Conservation (phyloP, 257 asterid species). For the Solanum piurae region DNA sequence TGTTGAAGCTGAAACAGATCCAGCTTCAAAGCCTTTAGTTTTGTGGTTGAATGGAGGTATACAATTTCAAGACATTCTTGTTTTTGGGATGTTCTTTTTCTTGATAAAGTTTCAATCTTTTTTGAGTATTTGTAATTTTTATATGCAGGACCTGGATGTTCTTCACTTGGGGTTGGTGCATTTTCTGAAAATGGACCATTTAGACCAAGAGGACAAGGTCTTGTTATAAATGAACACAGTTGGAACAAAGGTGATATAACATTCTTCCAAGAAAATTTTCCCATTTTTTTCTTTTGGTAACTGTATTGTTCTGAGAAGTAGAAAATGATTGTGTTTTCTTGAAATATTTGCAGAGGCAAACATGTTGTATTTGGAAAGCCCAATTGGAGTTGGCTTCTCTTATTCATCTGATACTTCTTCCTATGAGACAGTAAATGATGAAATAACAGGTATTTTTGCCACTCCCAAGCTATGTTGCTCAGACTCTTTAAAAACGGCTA, state of each 20-base stretch:
- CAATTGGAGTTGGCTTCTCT: constrained; percentile 67
- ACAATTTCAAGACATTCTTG: background rate
- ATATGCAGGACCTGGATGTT: constrained; percentile 61
- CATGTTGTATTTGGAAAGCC: constrained; percentile 61
- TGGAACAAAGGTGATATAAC: constrained; percentile 48
- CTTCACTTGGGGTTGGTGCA: constrained; percentile 74
- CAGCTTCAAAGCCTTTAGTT: constrained; percentile 48
- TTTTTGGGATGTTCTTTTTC: background rate
- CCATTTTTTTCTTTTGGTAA: background rate
- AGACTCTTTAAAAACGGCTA: background rate
- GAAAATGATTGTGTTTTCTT: constrained; percentile 4
- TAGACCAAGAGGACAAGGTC: constrained; percentile 41
- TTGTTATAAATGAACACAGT: constrained; percentile 44
- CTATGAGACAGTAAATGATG: constrained; percentile 43
- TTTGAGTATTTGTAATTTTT: background rate
- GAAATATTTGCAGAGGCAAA: constrained; percentile 45
- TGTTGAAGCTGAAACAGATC: constrained; percentile 48
- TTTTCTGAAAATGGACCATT: constrained; percentile 77
- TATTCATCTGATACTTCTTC: constrained; percentile 35
- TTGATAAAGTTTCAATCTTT: background rate
- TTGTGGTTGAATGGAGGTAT: constrained; percentile 71
- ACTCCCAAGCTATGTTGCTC: background rate
- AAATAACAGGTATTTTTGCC: constrained; percentile 32
- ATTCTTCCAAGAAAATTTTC: background rate
- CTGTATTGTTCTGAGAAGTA: background rate